Conservation (phyloP, 345 rosid species). For the Psidium guajava region DNA sequence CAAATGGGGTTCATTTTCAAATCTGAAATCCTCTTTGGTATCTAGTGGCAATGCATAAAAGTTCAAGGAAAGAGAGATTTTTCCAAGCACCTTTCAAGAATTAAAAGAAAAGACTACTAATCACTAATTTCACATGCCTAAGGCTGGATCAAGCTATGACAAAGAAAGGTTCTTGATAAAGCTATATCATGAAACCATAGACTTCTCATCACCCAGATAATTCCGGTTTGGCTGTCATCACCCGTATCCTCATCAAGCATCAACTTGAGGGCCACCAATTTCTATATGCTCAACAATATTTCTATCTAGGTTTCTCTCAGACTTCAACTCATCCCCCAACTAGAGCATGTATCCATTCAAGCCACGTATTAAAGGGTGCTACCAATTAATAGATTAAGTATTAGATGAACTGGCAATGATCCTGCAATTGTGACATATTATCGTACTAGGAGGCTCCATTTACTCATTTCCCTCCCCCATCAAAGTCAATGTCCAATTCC, state of each 20-base stretch:
- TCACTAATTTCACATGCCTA: background rate
- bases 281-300: background rate
- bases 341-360: background rate
- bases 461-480: background rate
- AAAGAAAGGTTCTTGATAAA: background rate
- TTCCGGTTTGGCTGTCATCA: background rate
- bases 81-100: background rate
- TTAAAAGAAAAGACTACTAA: background rate
- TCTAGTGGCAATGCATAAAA: background rate
- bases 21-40: background rate
- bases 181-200: background rate
- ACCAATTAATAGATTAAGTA: background rate
- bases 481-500: background rate
- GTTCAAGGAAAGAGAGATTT: background rate
- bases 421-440: background rate
- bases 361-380: background rate
- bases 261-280: background rate
- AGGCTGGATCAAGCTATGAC: background rate
- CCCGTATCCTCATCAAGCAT: background rate
- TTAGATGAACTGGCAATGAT: background rate
- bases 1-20: background rate
- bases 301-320: background rate
- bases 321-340: background rate
- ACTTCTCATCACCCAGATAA: background rate
- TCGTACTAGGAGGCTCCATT: background rate